Conservation (phyloP, 2,329 filamentous ascomycete species). For the Helotiales sp. region DNA sequence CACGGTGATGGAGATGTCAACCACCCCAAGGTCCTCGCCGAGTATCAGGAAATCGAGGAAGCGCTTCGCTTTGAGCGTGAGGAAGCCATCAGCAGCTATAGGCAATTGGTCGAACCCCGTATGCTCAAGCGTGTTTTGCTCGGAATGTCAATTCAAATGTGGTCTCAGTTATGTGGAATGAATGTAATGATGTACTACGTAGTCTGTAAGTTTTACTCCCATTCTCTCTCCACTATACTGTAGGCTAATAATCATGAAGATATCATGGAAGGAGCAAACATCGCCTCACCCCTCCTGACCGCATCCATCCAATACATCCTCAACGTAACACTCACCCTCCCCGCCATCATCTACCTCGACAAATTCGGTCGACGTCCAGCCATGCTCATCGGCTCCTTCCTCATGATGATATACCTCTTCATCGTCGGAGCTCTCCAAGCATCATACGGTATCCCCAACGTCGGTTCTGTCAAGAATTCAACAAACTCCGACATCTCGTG, state of each 20-base stretch:
- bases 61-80: conserved; percentile 72
- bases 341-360: conserved; percentile 74
- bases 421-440: conserved; percentile 64
- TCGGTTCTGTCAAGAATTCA: conserved; percentile 38
- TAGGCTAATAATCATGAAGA: conserved; percentile 38
- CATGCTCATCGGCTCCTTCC: conserved; percentile 61
- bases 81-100: conserved; percentile 68
- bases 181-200: conserved; percentile 75
- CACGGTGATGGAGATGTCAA: conserved; percentile 57
- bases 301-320: conserved; percentile 75
- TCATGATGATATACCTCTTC: conserved; percentile 65
- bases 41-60: conserved; percentile 69
- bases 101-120: conserved; percentile 68
- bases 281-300: conserved; percentile 60
- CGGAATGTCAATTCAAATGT: conserved; percentile 73
- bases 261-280: conserved; percentile 65
- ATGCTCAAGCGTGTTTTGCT: conserved; percentile 73
- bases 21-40: conserved; percentile 60
- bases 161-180: conserved; percentile 75
- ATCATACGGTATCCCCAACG: conserved; percentile 53
- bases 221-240: background rate
- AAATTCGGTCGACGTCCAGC: conserved; percentile 70
- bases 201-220: conserved; percentile 44
- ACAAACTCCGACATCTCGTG: conserved; percentile 54
- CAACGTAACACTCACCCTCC: conserved; percentile 76